Percentiles rank a stretch among this genome's conserved stretches.
Evolutionary conservation across 495 filamentous ascomycete genomes (phyloP).

Genomic region (Penicillium psychrofluorescens): DNA sequence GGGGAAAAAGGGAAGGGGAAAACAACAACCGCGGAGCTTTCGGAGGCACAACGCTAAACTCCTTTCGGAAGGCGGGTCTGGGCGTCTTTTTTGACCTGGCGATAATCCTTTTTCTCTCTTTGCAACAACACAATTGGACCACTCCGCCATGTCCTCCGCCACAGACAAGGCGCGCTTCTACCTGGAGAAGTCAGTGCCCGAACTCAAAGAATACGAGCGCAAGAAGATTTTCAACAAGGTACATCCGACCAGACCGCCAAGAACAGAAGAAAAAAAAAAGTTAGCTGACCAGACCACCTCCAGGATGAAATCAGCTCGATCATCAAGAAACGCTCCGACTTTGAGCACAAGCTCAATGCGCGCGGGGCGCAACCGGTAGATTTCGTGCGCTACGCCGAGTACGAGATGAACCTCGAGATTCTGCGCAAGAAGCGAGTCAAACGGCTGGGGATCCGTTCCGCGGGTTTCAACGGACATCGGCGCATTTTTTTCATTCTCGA

Average conservation of each 20-base stretch:
- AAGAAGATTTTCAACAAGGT: conserved; percentile 84
- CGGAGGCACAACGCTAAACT: neutral
- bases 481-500: conserved; percentile 86
- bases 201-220: conserved; percentile 79
- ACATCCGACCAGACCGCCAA: conserved; percentile 1
- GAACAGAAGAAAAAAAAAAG: neutral
- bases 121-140: neutral
- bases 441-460: conserved; percentile 63
- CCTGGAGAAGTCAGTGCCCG: conserved; percentile 82
- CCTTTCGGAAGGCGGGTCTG: conserved; percentile 5
- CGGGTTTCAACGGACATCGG: conserved; percentile 60
- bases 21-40: too few species aligned
- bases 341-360: conserved; percentile 83
- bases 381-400: conserved; percentile 79
- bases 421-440: conserved; percentile 76
- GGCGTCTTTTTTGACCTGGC: conserved; percentile 20
- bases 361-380: conserved; percentile 67
- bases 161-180: conserved; percentile 94
- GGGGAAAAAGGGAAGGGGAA: neutral
- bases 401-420: conserved; percentile 82
- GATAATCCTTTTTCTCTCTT: conserved; percentile 28
- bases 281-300: conserved; percentile 2
- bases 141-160: conserved; percentile 61
- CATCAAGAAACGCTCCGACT: conserved; percentile 81
- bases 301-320: conserved; percentile 85